phyloP scores from a whole-genome alignment of 2,329 filamentous ascomycete genomes.

The Aspergillus ochraceoroseus region DNA sequence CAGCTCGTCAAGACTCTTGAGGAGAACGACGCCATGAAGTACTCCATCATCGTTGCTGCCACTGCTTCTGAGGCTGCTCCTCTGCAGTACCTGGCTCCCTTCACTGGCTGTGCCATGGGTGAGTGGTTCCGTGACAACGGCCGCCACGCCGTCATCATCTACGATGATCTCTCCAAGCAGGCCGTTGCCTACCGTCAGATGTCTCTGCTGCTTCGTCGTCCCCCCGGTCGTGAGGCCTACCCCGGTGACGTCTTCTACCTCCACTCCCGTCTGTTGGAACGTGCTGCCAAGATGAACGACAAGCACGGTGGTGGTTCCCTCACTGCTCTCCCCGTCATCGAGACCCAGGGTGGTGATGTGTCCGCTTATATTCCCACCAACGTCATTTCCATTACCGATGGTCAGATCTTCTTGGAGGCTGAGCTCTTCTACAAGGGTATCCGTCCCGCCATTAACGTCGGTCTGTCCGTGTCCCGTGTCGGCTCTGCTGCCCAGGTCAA shows the following conservation, averaged over 20 bases:
- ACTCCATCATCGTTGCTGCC: conserved; percentile 86
- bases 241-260: conserved; percentile 99
- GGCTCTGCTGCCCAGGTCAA: conserved; percentile 99
- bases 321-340: conserved; percentile 95
- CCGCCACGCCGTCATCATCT: conserved; percentile 84
- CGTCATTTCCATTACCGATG: conserved; percentile 99
- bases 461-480: conserved; percentile 99
- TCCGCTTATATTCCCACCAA: conserved; percentile 99
- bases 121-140: conserved; percentile 80
- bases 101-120: conserved; percentile 66
- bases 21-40: conserved; percentile 99
- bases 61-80: conserved; percentile 96
- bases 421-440: conserved; percentile 99
- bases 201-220: conserved; percentile 95
- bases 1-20: conserved; percentile 99
- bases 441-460: conserved; percentile 99
- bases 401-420: conserved; percentile 98
- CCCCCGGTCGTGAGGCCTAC: conserved; percentile 98
- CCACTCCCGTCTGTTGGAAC: conserved; percentile 97
- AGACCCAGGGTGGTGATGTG: conserved; percentile 99
- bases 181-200: conserved; percentile 98
- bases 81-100: conserved; percentile 89
- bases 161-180: conserved; percentile 96
- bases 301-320: conserved; percentile 92
- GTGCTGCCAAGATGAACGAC: conserved; percentile 98